Evolutionary conservation across 768 basidiomycete species (phyloP).

Genomic region (Cyclocybe cylindracea): DNA sequence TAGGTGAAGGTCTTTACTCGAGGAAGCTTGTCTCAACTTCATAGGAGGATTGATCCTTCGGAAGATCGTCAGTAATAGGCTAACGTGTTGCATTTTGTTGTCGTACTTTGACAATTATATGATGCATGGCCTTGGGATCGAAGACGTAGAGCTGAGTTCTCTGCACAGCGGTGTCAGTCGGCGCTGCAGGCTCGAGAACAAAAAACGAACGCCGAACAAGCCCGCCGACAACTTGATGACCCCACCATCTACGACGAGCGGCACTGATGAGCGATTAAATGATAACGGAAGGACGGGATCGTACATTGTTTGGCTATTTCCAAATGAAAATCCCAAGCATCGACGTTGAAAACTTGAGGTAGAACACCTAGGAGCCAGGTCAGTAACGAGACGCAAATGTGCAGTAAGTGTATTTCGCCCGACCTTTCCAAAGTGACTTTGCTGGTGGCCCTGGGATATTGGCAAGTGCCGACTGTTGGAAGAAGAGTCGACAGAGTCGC

Average conservation of each 20-base stretch:
- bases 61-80: background rate
- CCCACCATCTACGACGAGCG: slow-evolving; percentile 24
- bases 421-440: slow-evolving; percentile 35
- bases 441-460: slow-evolving; percentile 41
- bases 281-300: background rate
- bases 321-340: slow-evolving; percentile 38
- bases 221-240: slow-evolving; percentile 31
- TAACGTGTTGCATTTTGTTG: background rate
- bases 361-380: slow-evolving; percentile 31
- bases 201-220: slow-evolving; percentile 33
- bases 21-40: slow-evolving; percentile 20
- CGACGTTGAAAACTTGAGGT: slow-evolving; percentile 28
- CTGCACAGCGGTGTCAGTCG: slow-evolving; percentile 11
- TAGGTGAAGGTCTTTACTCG: background rate
- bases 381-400: background rate
- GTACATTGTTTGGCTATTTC: slow-evolving; percentile 34
- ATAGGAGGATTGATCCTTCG: slow-evolving; percentile 30
- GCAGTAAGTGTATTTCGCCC: background rate
- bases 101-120: slow-evolving; percentile 43
- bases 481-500: slow-evolving; percentile 15
- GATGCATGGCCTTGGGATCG: slow-evolving; percentile 46
- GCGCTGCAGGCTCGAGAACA: background rate
- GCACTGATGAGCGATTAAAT: background rate
- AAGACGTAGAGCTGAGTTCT: slow-evolving; percentile 39
- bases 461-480: slow-evolving; percentile 26